phyloP scores from a whole-genome alignment of 192 early-diverging fungal species.

The Phlyctochytrium bullatum region DNA sequence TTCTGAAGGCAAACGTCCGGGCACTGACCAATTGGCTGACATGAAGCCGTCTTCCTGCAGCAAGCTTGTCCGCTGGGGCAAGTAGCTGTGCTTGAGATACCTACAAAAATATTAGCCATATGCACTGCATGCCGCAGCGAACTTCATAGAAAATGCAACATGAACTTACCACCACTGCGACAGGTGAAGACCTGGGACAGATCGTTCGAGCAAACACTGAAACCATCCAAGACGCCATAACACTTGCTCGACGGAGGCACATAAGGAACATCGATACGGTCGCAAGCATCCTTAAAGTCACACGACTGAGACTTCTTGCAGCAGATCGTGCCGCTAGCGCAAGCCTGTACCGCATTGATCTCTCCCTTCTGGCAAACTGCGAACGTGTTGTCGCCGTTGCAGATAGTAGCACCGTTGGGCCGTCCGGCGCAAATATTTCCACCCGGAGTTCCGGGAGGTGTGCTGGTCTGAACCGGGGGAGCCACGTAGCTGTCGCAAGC shows the following conservation, averaged over 20 bases:
- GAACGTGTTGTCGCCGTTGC: neutral
- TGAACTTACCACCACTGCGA: neutral
- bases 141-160: no score
- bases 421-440: neutral
- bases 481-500: neutral
- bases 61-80: neutral
- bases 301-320: neutral
- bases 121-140: neutral
- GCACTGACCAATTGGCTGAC: neutral
- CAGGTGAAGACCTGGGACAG: neutral
- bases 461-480: neutral
- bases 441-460: neutral
- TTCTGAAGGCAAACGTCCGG: neutral
- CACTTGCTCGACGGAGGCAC: neutral
- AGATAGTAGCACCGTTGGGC: constrained; percentile 2
- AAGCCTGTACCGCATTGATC: neutral
- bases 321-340: neutral
- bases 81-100: neutral
- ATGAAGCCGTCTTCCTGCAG: neutral
- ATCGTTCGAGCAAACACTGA: constrained; percentile 5
- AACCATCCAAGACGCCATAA: constrained; percentile 1
- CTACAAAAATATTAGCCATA: neutral
- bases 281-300: neutral
- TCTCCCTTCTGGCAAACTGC: constrained; percentile 3
- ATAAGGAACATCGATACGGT: neutral